Evolutionary conservation across 305 asterid genomes (phyloP), one percentile per base, ranked within the genome.

Genomic region (Plantago rigida): DNA sequence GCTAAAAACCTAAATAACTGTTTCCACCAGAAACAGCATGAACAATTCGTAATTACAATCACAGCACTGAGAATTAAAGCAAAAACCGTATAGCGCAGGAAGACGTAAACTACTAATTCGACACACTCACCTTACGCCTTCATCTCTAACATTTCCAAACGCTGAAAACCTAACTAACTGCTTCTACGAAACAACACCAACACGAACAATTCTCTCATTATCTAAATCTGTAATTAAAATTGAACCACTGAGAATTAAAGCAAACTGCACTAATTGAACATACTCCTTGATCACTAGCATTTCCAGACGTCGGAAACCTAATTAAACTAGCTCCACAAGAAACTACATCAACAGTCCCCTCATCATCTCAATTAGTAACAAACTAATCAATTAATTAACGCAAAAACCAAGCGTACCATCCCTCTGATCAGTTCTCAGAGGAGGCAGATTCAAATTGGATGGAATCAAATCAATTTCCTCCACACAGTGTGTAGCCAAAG

Each of bases 401-500:
- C 39, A 4, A 31, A 48, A 13, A 3, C 2, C 6, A 48, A 48
- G 3, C 77, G 60, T 77, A 82, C 95, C 89, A 46, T 69, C 84
- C 68, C 73, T 72, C 51, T 73, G 79, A 31, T 69, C 71, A 59
- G 73, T 81, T 67, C 79, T 70, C 42, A 80, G 78, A 36, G 81
- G 80, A 22, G 79, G 84, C 56, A 82, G 71, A 81, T 69, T 75
- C 55, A 82, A 73, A 81, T 71, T 74, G 0, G 85, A 74, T 17
- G 83, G 68, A 59, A 78, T 71, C 64, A 54, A 70, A 77, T 72
- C 84, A 53, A 65, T 62, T 13, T 69, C 67, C 70, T 65, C 82
- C 70, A 68, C 13, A 13, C 74, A 60, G 64, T 63, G 68, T 24
- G 47, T 36, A 65, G 59, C 54, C 12, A 34, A 11, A 22, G 67